Base-by-base conservation (phyloP, 2,329 filamentous ascomycete species). In the Fusarium camptoceras region DNA sequence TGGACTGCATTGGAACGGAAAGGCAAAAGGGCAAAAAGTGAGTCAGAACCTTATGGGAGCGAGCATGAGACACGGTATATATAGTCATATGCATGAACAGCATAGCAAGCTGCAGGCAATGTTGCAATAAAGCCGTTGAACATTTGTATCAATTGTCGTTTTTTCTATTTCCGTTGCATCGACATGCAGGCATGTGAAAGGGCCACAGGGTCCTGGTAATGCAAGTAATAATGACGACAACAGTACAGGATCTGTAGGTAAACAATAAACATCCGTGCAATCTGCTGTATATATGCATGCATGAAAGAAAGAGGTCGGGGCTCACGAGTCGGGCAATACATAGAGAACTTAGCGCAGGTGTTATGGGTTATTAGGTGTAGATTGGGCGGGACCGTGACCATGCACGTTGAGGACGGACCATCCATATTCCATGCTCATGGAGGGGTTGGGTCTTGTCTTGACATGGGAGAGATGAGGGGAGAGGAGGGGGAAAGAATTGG, bases 181-280 rank as follows among this genome's bases (percentile, higher is more conserved):
- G 18, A 47, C n/a, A 41, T 22, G 22, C 49, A 64, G 48, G 43
- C 67, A 70, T 70, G 67, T 56, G 67, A 66, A 59, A 67, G 34
- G 37, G 44, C 24, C 47, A 43, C 34, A 51, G 48, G 67, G 67
- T 55, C 31, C 27, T 42, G 34, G 57, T 28, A 24, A 63, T 64
- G 62, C 62, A 68, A 60, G 63, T 66, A 61, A 64, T 64, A 20
- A 70, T 70, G 67, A 70, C 66, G 66, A 70, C 66, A 68, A 58
- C 62, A 54, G 27, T 55, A 56, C 34, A 58, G 55, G 24, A 62
- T 41, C 34, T 53, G 25, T 41, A 59, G 46, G 42, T 39, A 70
- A 69, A 56, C 50, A 64, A 70, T 62, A 61, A 60, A 61, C 43
- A 60, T 42, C 49, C 54, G 44, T 25, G 49, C 16, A 56, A 56